A percentile compares a stretch with the other conserved stretches of the same genome.
Evolutionary conservation across 257 asterid species (phyloP).

Genomic region (Petunia secreta): DNA sequence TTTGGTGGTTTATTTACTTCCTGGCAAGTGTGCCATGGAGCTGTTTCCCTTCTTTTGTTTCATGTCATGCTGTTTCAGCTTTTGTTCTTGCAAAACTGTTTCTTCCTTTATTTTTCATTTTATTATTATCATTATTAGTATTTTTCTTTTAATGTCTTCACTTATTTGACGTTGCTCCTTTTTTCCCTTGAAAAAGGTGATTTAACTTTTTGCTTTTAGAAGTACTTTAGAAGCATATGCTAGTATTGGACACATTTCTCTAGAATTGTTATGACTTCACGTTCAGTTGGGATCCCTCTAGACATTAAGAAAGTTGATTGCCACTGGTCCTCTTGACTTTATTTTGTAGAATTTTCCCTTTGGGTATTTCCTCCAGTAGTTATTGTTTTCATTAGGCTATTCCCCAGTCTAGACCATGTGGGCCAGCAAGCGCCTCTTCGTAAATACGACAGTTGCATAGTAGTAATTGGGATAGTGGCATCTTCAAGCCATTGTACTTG

Average conservation of each 20-base stretch:
- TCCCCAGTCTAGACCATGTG: background rate
- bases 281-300: background rate
- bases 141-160: background rate
- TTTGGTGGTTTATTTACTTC: background rate
- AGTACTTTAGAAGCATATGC: background rate
- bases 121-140: background rate
- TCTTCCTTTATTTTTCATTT: background rate
- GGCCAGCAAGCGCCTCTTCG: background rate
- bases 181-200: no score
- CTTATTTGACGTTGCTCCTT: background rate
- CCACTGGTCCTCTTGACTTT: no score
- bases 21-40: background rate
- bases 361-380: background rate
- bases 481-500: background rate
- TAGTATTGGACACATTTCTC: background rate
- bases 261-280: background rate
- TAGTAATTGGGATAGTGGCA: background rate
- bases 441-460: background rate
- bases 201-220: no score
- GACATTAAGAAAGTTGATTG: conserved; percentile 3
- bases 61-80: background rate
- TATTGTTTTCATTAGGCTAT: background rate
- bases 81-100: conserved; percentile 3
- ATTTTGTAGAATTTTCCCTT: background rate
- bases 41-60: background rate